Conservation (phyloP, 345 rosid genomes). For the Acer saccharum region DNA sequence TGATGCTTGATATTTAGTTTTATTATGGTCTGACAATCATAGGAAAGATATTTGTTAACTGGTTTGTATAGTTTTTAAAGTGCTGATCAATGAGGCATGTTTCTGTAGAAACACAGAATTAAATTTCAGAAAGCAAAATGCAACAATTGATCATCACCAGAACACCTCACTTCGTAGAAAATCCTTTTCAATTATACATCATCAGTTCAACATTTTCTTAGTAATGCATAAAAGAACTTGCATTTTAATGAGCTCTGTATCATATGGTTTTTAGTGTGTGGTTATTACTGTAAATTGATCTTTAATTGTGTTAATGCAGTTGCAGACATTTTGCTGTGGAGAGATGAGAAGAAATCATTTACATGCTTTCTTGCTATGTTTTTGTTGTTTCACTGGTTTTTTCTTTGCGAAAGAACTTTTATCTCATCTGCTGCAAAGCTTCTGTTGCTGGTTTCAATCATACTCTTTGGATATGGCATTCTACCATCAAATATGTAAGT, state of each 20-base stretch:
- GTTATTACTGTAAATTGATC: conserved; percentile 10
- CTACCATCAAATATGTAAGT: conserved; percentile 71
- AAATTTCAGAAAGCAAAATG: conserved; percentile 10
- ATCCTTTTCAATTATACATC: not conserved
- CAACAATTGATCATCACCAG: not conserved
- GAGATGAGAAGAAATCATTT: conserved; percentile 85
- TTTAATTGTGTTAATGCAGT: conserved; percentile 53
- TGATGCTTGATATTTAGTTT: not conserved
- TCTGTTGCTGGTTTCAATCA: conserved; percentile 47
- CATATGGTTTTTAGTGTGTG: not conserved
- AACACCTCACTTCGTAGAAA: not conserved
- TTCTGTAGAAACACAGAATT: not conserved
- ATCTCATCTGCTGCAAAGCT: conserved; percentile 71
- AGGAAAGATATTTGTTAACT: not conserved
- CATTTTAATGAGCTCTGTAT: not conserved
- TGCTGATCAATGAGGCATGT: not conserved
- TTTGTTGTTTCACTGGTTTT: conserved; percentile 73
- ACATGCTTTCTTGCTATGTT: conserved; percentile 52
- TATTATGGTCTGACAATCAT: not conserved
- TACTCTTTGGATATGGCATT: conserved; percentile 56
- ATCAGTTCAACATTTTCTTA: not conserved
- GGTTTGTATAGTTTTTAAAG: not conserved
- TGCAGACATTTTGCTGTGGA: conserved; percentile 88
- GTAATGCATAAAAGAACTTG: not conserved
- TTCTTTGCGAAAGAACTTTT: conserved; percentile 72